phyloP scores from a whole-genome alignment of 306 rosid genomes.

The Arachis stenosperma region DNA sequence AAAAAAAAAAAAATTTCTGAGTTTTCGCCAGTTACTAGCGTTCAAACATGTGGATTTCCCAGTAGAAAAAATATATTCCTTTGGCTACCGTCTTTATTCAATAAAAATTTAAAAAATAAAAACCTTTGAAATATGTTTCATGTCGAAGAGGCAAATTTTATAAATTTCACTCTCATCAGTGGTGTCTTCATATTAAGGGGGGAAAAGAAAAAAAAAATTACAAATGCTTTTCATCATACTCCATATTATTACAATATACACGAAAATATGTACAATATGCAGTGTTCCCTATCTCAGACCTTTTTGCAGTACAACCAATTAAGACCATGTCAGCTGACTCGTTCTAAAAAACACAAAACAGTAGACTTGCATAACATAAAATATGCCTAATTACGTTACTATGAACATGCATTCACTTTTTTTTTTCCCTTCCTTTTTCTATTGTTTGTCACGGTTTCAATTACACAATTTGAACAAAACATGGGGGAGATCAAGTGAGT shows the following conservation, averaged over 20 bases:
- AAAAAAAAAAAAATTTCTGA: no score
- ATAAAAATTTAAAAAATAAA: neutral
- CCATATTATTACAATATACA: slow-evolving; percentile 35
- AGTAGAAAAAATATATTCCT: no score
- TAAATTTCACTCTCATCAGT: neutral
- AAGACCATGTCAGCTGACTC: slow-evolving; percentile 47
- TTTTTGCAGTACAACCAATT: slow-evolving; percentile 40
- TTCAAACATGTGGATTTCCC: no score
- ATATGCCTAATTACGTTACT: slow-evolving; percentile 48
- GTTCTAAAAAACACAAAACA: slow-evolving; percentile 32
- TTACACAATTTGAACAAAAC: slow-evolving; percentile 64
- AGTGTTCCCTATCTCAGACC: slow-evolving; percentile 36
- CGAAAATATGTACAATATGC: slow-evolving; percentile 44
- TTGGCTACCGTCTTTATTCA: no score
- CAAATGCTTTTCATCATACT: slow-evolving; percentile 25
- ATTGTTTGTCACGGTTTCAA: slow-evolving; percentile 47
- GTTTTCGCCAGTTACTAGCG: no score
- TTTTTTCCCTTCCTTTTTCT: slow-evolving; percentile 17
- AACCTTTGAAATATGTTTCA: no score
- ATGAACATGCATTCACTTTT: slow-evolving; percentile 55
- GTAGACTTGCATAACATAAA: slow-evolving; percentile 49
- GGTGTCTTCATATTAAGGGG: neutral
- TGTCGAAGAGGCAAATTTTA: neutral
- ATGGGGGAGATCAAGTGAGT: slow-evolving; percentile 57
- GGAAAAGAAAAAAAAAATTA: slow-evolving; percentile 8